Evolutionary conservation across 2,329 filamentous ascomycete species (phyloP).

Genomic region (Sporothrix euskadiensis): DNA sequence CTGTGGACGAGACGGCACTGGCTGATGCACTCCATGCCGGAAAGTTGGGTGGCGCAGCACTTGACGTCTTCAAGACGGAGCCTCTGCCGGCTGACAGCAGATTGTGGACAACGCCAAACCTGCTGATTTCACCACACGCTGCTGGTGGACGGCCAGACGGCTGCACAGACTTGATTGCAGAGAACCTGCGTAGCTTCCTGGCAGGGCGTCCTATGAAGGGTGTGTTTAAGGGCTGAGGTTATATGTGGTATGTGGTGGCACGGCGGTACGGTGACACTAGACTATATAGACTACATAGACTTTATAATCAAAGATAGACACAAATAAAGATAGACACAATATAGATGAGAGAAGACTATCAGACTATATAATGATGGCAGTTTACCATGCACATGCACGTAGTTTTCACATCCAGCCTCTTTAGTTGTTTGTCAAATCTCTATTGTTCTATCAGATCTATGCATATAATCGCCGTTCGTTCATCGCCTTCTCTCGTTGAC

Average conservation of each 20-base stretch:
- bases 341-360: neutral
- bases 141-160: conserved; percentile 6
- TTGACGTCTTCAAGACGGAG: neutral
- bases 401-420: neutral
- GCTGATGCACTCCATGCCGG: neutral
- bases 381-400: neutral
- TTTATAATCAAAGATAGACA: neutral
- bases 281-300: neutral
- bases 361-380: neutral
- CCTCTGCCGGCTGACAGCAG: neutral
- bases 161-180: neutral
- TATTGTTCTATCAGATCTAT: conserved; percentile 7
- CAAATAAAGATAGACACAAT: neutral
- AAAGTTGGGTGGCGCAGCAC: neutral
- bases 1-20: neutral
- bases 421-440: conserved; percentile 31
- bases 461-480: neutral
- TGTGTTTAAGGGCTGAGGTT: neutral
- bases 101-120: neutral
- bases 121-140: neutral
- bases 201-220: neutral
- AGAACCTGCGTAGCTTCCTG: neutral
- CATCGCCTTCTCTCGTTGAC: conserved; percentile 33
- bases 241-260: neutral
- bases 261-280: neutral